These are phyloP conservation scores for Tetrahymena malaccensis DNA, from an alignment of 73 alveolate species.

Conservation along the genomic window DNA sequence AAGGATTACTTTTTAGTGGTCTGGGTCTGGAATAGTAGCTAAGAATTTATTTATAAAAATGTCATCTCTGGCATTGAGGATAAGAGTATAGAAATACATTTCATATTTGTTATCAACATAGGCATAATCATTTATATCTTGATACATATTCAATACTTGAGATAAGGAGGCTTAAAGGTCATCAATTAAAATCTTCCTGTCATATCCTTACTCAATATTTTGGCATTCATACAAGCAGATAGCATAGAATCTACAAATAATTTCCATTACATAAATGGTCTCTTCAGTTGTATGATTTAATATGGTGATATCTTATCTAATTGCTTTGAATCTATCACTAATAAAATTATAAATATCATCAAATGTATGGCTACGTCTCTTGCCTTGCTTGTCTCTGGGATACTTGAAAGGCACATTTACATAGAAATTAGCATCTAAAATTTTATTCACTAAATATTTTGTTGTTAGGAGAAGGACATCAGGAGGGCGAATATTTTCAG, in stretches of 20 bases:
- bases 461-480: slow-evolving; percentile 18
- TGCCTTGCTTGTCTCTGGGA: neutral
- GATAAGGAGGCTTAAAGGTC: neutral
- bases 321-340: neutral
- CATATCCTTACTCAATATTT: neutral
- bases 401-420: neutral
- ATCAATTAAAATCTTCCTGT: neutral
- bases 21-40: neutral
- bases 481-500: slow-evolving; percentile 32
- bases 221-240: neutral
- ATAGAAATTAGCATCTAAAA: slow-evolving; percentile 18
- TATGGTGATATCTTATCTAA: neutral
- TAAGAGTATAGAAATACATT: neutral
- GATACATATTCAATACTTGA: neutral
- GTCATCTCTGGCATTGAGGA: neutral
- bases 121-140: neutral
- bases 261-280: neutral
- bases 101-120: neutral
- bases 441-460: neutral
- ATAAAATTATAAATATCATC: neutral
- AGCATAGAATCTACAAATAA: neutral
- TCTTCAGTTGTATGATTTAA: neutral
- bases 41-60: neutral
- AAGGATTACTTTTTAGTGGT: neutral
- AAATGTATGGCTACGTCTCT: neutral